Evolutionary conservation across 2,329 filamentous ascomycete species (phyloP).

Genomic region (Penicillium sp.): DNA sequence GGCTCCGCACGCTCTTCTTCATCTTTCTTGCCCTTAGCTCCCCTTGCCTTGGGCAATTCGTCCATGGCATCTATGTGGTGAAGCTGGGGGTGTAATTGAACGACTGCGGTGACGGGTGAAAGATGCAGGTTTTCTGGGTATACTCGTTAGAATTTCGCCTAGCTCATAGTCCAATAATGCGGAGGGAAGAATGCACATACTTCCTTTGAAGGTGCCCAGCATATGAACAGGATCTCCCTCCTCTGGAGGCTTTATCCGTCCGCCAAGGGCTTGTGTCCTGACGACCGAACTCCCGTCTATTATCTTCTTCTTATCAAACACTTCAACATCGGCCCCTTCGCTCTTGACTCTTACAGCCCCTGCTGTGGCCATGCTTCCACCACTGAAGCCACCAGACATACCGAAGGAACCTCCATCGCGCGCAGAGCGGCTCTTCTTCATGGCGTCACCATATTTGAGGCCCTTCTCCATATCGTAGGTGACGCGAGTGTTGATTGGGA

Average conservation of each 20-base stretch:
- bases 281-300: conserved; percentile 56
- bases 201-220: conserved; percentile 83
- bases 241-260: conserved; percentile 69
- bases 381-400: conserved; percentile 70
- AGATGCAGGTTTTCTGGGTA: conserved; percentile 77
- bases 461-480: conserved; percentile 86
- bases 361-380: conserved; percentile 48
- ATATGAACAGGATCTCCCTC: conserved; percentile 77
- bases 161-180: not conserved
- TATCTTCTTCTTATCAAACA: conserved; percentile 31
- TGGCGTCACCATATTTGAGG: conserved; percentile 74
- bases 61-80: conserved; percentile 85
- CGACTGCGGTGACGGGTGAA: conserved; percentile 76
- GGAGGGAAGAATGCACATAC: conserved; percentile 50
- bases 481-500: conserved; percentile 70
- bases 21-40: conserved; percentile 39
- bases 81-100: conserved; percentile 87
- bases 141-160: conserved; percentile 7
- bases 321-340: conserved; percentile 28
- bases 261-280: conserved; percentile 79
- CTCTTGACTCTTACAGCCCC: conserved; percentile 26
- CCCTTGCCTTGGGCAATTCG: conserved; percentile 56
- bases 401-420: conserved; percentile 68
- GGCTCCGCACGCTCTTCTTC: conserved; percentile 48
- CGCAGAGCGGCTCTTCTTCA: conserved; percentile 55